Percentiles rank a stretch among this genome's conserved stretches.
Evolutionary conservation across 306 rosid species (phyloP).

Genomic region (Inga leiocalycina): DNA sequence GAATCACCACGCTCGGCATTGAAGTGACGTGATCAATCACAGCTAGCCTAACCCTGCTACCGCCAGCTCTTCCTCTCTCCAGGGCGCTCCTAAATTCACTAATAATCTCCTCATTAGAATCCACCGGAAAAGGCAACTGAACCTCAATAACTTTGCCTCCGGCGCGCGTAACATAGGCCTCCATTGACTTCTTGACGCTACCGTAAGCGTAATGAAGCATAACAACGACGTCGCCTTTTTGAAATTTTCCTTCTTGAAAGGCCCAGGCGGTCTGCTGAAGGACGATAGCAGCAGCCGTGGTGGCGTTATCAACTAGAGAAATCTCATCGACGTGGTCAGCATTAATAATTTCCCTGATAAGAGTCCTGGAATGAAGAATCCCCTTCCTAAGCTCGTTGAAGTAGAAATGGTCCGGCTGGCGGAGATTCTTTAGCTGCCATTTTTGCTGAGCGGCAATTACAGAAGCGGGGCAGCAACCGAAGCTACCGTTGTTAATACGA

Average conservation of each 20-base stretch:
- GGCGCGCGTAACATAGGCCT: slow-evolving; percentile 85
- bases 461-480: slow-evolving; percentile 83
- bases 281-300: slow-evolving; percentile 97
- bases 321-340: slow-evolving; percentile 79
- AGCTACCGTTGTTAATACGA: slow-evolving; percentile 94
- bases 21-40: slow-evolving; percentile 97
- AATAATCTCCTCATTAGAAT: slow-evolving; percentile 69
- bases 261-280: slow-evolving; percentile 83
- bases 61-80: slow-evolving; percentile 69
- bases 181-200: slow-evolving; percentile 84
- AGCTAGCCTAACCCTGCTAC: slow-evolving; percentile 76
- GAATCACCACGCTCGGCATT: slow-evolving; percentile 91
- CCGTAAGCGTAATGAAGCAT: slow-evolving; percentile 97
- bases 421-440: slow-evolving; percentile 60
- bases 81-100: slow-evolving; percentile 73
- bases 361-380: slow-evolving; percentile 59
- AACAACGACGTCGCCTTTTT: slow-evolving; percentile 71
- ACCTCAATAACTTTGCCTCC: slow-evolving; percentile 89
- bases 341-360: slow-evolving; percentile 67
- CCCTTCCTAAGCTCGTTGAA: slow-evolving; percentile 65
- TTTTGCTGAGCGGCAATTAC: slow-evolving; percentile 61
- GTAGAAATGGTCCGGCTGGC: slow-evolving; percentile 89
- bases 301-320: slow-evolving; percentile 95
- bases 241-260: slow-evolving; percentile 69
- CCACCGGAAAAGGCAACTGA: slow-evolving; percentile 82